Evolutionary conservation across 2,329 filamentous ascomycete species (phyloP).

Genomic region (Teratosphaeria zuluensis): DNA sequence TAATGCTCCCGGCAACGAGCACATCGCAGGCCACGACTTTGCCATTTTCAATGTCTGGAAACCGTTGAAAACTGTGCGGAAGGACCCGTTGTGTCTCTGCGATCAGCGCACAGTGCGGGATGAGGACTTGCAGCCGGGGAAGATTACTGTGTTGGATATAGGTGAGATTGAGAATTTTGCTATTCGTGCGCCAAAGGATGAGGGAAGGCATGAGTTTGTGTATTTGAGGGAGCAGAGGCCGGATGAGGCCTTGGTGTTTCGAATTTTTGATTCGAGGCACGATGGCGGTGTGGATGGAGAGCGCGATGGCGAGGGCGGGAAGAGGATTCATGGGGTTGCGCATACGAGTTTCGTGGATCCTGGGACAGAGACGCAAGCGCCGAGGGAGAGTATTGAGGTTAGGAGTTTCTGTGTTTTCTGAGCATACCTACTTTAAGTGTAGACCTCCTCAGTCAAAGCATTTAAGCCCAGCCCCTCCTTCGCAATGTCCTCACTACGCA

Average conservation of each 20-base stretch:
- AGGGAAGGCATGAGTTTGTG: slow-evolving; percentile 8
- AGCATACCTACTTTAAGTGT: slow-evolving; percentile 27
- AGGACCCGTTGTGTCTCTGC: slow-evolving; percentile 10
- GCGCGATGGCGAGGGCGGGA: slow-evolving; percentile 3
- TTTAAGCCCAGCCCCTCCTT: slow-evolving; percentile 61
- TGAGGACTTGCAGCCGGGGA: slow-evolving; percentile 7
- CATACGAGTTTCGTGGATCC: slow-evolving; percentile 12
- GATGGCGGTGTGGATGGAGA: slow-evolving; percentile 4
- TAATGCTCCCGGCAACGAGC: slow-evolving; percentile 3
- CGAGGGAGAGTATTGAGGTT: slow-evolving; percentile 11
- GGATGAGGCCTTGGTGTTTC: slow-evolving; percentile 9
- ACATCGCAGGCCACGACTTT: slow-evolving; percentile 5
- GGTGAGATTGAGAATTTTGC: slow-evolving; percentile 12
- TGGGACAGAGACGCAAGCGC: slow-evolving; percentile 6
- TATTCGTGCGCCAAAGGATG: slow-evolving; percentile 3
- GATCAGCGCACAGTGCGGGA: slow-evolving; percentile 6
- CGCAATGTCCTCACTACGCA: slow-evolving; percentile 78
- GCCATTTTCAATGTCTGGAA: slow-evolving; percentile 12
- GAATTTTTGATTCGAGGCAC: slow-evolving; percentile 9
- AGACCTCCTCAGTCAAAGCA: slow-evolving; percentile 39
- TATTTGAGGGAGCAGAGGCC: slow-evolving; percentile 9
- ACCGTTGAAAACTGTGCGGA: slow-evolving; percentile 6
- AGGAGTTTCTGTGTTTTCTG: slow-evolving; percentile 12
- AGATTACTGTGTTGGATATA: slow-evolving; percentile 8
- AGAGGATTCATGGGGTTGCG: slow-evolving; percentile 9